Base-by-base conservation (phyloP, 2,329 filamentous ascomycete genomes). In the Amesomyces nigricolor region DNA sequence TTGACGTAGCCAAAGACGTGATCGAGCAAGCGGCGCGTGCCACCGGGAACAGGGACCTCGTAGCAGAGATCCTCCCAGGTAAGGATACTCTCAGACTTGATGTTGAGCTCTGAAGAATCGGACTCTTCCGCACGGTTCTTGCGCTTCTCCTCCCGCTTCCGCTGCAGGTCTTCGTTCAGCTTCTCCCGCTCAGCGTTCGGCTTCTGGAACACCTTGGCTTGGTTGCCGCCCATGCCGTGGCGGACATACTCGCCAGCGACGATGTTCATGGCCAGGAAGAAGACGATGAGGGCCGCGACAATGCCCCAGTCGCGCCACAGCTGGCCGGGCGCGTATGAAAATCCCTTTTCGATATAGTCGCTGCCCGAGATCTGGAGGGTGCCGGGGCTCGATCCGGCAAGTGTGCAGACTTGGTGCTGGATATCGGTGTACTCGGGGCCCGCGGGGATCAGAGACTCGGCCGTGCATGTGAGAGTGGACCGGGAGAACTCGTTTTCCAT, bases 1-100 rank as follows among this genome's bases (percentile, higher is more conserved):
- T 86, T 83, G 49, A 91, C 87, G 62, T 86, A 92, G 2, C 85
- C 91, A 54, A 73, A 79, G 1, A 83, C 72, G 40, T 75, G 72
- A 65, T 77, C 76, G 2, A 85, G 75, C 5, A 85, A 75, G 4
- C 78, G 76, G 9, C 79, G 75, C 4, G 74, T 78, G 2, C 80
- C 81, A 4, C 76, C 78, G 0, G 80, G 74, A 3, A 83, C 77
- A 0, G 82, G 82, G 0, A 87, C 83, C 56, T 86, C 82, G 67
- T 96, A 96, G 66, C 86, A 89, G 58, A 96, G 82, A 61, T 88
- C 78, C 67, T 92, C 88, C 87, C 90, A 96, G 0, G 91, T 95
- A 57, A 95, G 77, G n/a, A 90, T 76, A 37, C 84, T 82, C 63
- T 79, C 78, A 0, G 82, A 85, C 2, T 75, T 72, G 56, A 85